Evolutionary conservation across 169 alveolate species (phyloP), one percentile per base, ranked within the genome.

Genomic region (Plasmodium falciparum): DNA sequence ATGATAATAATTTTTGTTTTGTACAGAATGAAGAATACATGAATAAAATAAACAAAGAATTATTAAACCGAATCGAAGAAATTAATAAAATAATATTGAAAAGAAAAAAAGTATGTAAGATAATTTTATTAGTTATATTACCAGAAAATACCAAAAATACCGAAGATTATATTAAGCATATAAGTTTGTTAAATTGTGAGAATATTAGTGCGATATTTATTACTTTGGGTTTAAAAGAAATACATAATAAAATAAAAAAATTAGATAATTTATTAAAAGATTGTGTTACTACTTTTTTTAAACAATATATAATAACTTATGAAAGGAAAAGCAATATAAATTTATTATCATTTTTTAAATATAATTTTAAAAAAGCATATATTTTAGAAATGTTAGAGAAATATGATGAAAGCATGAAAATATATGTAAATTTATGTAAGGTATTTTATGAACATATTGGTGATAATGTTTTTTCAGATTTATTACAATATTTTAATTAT

Each of bases 341-440:
- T 61, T 39, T 83, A 8, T 47, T 69, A 47, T 7, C 45, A 17
- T 83, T 83, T 67, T 83, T 83, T 83, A 83, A 69, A 5, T 83
- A 83, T 58, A 83, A 83, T 67, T 83, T 83, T 69, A 83, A 83
- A 29, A 83, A 83, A 59, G 91, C 91, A 29, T 83, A 83, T 58
- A 72, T 83, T 54, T 54, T 83, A 49, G 91, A 83, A 49, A 83
- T 83, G 56, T 29, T 83, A 58, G 91, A 69, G 54, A 69, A 72
- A 49, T 83, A 83, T 83, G 91, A 83, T 83, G 91, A 83, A 4
- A 83, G 91, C 56, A 83, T 83, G 75, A 83, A 83, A 72, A 67
- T 83, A 54, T 83, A 83, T 63, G 91, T 83, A 49, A 83, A 83
- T 49, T 9, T 83, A 83, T 83, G 91, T 43, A 83, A 83, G 56